A percentile compares a stretch with the other conserved stretches of the same genome.
phyloP scores from a whole-genome alignment of 768 basidiomycete species.

The Lactarius pseudohatsudake region DNA sequence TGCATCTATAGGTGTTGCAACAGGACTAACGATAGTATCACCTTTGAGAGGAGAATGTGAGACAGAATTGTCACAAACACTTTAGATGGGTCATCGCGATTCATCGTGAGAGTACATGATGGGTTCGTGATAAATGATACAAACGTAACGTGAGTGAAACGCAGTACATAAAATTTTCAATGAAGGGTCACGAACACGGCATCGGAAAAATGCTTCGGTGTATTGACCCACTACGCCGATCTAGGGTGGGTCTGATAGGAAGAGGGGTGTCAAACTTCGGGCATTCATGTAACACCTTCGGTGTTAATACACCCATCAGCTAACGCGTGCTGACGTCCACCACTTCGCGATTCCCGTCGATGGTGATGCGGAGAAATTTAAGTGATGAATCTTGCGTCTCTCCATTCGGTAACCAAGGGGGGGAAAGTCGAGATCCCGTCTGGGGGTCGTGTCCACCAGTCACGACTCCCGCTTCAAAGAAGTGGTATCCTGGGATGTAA shows the following conservation, averaged over 20 bases:
- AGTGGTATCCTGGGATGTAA: constrained; percentile 92
- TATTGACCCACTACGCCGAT: background rate
- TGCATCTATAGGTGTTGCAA: too few species aligned
- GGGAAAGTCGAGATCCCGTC: constrained; percentile 27
- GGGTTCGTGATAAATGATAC: background rate
- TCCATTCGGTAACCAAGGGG: constrained; percentile 49
- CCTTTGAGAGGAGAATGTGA: background rate
- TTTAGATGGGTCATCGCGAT: background rate
- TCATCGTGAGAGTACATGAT: background rate
- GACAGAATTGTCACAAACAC: background rate
- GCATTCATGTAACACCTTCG: background rate
- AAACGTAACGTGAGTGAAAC: background rate
- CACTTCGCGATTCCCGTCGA: constrained; percentile 56
- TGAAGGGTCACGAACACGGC: background rate
- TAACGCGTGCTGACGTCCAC: constrained; percentile 45
- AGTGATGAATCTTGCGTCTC: background rate
- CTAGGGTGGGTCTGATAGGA: background rate
- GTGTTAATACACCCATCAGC: background rate
- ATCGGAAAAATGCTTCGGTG: background rate
- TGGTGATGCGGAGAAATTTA: constrained; percentile 44
- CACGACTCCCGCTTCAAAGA: constrained; percentile 66
- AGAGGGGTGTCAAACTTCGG: background rate
- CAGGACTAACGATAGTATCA: background rate
- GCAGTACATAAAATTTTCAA: background rate
- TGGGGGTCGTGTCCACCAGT: constrained; percentile 34